Evolutionary conservation across 78 protist genomes (phyloP), one percentile per base, ranked within the genome.

Genomic region (Monocercomonoides exilis): DNA sequence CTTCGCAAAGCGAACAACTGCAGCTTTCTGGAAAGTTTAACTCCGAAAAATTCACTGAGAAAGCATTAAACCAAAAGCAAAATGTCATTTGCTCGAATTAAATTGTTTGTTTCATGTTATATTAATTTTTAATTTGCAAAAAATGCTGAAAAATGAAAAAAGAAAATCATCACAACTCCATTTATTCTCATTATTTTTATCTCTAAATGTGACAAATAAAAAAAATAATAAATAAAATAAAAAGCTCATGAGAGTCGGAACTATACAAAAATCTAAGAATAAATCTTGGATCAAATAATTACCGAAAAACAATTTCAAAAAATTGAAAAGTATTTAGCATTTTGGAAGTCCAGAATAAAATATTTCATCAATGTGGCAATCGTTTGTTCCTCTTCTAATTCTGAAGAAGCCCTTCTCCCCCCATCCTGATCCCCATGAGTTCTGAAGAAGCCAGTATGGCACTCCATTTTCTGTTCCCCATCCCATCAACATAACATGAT

Each of bases 291-390:
- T n/a, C n/a, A n/a, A n/a, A n/a, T n/a, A n/a, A n/a, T n/a, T n/a
- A n/a, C n/a, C n/a, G n/a, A n/a, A n/a, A n/a, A n/a, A n/a, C n/a
- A n/a, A n/a, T n/a, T n/a, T n/a, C n/a, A n/a, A n/a, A n/a, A n/a
- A n/a, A n/a, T n/a, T n/a, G n/a, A n/a, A n/a, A n/a, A n/a, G n/a
- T n/a, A n/a, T n/a, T n/a, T n/a, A n/a, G n/a, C n/a, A n/a, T n/a
- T n/a, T n/a, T n/a, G n/a, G n/a, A 21, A 21, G 70, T 11, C 70
- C 70, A 54, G 70, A 11, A 21, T 54, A 54, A 11, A 44, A 1
- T 34, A 2, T 64, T 32, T 2, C 1, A 43, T 91, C 95, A 44
- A 94, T 92, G 46, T 93, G 93, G 86, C 95, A 93, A 81, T 93
- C 93, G 87, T 92, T 43, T 32, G 0, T 1, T 41, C 95, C 95